Base-by-base conservation (phyloP, 257 asterid genomes). In the Rhazya stricta region DNA sequence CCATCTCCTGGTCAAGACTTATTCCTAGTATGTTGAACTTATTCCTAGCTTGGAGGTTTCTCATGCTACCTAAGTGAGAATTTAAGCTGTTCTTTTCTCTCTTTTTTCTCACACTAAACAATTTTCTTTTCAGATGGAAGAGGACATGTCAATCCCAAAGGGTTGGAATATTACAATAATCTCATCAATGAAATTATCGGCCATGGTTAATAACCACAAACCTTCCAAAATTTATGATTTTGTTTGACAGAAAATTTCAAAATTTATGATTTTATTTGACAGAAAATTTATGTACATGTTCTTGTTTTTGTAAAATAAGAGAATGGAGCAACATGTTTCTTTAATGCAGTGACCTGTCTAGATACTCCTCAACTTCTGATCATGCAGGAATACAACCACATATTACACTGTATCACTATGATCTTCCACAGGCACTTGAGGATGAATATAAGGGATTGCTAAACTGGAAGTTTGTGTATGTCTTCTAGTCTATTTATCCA, bases 371-470 rank as follows among this genome's bases (percentile, higher is more conserved):
- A 75, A 41, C 46, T 30, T 29, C 37, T 43, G n/a, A 45, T 78
- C 48, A 36, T 30, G 76, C 80, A 86, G 91, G 93, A 66, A 88
- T 88, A 62, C 80, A 85, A 77, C 88, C 88, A 1, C 91, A 86
- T 69, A 74, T 84, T 74, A 83, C 86, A 13, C 80, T 85, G 50
- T 29, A 25, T 75, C 93, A 86, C 63, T 16, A 72, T 72, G 93
- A 86, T 86, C 76, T 86, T 37, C 93, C 93, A 16, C 88, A 86
- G 81, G 83, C 72, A 71, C 89, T 86, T 16, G 83, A 85, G 41
- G 91, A 86, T 46, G 87, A 81, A 73, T 83, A 86, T 23, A 83
- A 76, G 18, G 88, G 93, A 77, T 83, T 90, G 88, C 79, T 83
- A 25, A 83, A 79, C 75, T 74, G 79, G 77, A 77, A 82, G 41